Conservation (phyloP, 1,139 yeast genomes). For the Geotrichum europaeum region DNA sequence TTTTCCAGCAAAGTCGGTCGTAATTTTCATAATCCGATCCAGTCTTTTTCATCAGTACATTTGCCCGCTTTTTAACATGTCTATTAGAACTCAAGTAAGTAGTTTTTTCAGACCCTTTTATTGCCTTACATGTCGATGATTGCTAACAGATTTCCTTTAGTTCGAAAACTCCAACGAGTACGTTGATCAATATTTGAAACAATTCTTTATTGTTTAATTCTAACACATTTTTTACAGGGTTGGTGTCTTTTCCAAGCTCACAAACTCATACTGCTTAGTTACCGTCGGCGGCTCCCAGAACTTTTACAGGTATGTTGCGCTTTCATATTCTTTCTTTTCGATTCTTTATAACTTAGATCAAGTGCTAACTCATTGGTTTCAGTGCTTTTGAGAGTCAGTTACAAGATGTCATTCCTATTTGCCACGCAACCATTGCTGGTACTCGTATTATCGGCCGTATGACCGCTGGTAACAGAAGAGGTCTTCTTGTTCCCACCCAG, state of each 20-base stretch:
- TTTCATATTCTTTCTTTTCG: not conserved
- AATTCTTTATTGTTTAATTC: conserved; percentile 2
- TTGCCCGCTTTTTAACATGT: conserved; percentile 7
- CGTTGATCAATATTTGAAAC: conserved; percentile 16
- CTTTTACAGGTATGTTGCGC: conserved; percentile 51
- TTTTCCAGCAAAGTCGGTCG: not conserved
- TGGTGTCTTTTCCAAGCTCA: conserved; percentile 94
- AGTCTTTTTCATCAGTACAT: not conserved
- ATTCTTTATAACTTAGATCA: not conserved
- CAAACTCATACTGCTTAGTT: conserved; percentile 93
- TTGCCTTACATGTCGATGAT: not conserved
- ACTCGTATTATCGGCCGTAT: conserved; percentile 96
- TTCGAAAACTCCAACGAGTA: conserved; percentile 94
- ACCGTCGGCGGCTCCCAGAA: conserved; percentile 98
- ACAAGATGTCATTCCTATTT: conserved; percentile 93
- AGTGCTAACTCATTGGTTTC: not conserved
- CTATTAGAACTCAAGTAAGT: conserved; percentile 19
- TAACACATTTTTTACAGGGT: conserved; percentile 37
- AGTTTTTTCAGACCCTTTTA: not conserved
- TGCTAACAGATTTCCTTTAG: conserved; percentile 28
- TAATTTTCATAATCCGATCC: not conserved
- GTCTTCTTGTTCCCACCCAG: conserved; percentile 92
- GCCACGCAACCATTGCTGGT: conserved; percentile 96
- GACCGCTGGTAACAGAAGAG: conserved; percentile 99
- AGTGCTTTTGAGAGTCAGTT: conserved; percentile 96